Base-by-base conservation (phyloP, 2,329 filamentous ascomycete species). In the Balansia obtecta region DNA sequence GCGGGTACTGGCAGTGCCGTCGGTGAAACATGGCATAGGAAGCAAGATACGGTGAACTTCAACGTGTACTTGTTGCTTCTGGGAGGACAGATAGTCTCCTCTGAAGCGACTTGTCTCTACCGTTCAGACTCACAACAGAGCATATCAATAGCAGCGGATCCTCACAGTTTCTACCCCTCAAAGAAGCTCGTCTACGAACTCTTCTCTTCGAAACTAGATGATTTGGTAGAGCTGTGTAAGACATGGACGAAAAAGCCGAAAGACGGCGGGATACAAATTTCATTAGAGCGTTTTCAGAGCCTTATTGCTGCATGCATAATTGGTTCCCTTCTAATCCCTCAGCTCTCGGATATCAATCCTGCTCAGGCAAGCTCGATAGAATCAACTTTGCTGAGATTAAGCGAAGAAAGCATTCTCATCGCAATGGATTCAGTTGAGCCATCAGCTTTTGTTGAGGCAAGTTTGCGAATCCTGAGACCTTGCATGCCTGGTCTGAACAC, bases 41-140 rank as follows among this genome's bases (percentile, higher is more conserved):
- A 76, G 13, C 59, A 62, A 27, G 67, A 72, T 41, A 69, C 67
- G 11, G 67, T 71, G 43, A 58, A 63, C 7, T 67, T 78, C 52
- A 68, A 75, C 38, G 67, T 71, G 44, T 84, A 83, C 54, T 66
- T 82, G 5, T 65, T 83, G 2, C 68, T 82, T 1, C 64, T 82
- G 11, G 68, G 73, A 1, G 63, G 56, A 20, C 46, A 58, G 13
- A 27, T 43, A 15, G 33, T 45, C 6, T 41, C 38, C 1, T 18
- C 32, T 45, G 5, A 34, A 33, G n/a, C n/a, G n/a, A 38, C 41
- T 4, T 33, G 53, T 13, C 48, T 48, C 30, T 52, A 49, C 2
- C 40, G 43, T 16, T 51, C 53, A 5, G 51, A 42, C 2, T 40
- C 22, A 3, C 16, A 54, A 52, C 34, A 52, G 52, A 13, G 45